A percentile compares a stretch with the other conserved stretches of the same genome.
Evolutionary conservation across 371 early-diverging fungal genomes (phyloP).

Genomic region (Vairimorpha ceranae): DNA sequence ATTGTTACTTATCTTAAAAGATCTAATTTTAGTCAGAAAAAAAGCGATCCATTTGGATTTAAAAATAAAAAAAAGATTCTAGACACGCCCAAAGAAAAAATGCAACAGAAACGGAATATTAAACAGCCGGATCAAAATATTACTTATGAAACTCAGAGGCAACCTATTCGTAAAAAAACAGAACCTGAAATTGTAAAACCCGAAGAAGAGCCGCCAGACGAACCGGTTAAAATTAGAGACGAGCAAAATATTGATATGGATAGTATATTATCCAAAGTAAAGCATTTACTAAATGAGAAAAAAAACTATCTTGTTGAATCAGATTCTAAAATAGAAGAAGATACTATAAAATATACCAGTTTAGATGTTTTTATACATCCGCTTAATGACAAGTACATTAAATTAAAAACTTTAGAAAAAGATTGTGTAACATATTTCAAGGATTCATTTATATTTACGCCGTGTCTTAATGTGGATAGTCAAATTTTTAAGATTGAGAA

Average conservation of each 20-base stretch:
- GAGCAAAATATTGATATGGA: not conserved
- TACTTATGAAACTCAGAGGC: not conserved
- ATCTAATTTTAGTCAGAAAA: not conserved
- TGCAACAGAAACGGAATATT: not conserved
- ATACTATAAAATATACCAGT: slow-evolving; percentile 10
- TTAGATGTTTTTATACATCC: slow-evolving; percentile 6
- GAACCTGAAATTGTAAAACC: not conserved
- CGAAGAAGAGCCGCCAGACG: not conserved
- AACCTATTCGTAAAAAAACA: not conserved
- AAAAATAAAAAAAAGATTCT: not conserved
- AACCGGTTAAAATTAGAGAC: not conserved
- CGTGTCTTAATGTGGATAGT: slow-evolving; percentile 23
- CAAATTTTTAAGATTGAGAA: slow-evolving; percentile 44
- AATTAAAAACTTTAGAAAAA: slow-evolving; percentile 22
- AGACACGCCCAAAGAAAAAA: not conserved
- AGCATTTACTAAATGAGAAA: slow-evolving; percentile 1
- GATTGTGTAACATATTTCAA: slow-evolving; percentile 50
- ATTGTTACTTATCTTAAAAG: not conserved
- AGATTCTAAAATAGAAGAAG: slow-evolving; percentile 42
- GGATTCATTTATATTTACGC: slow-evolving; percentile 42
- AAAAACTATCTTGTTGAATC: slow-evolving; percentile 25
- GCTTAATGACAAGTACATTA: slow-evolving; percentile 16
- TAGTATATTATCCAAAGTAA: not conserved
- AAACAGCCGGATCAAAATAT: not conserved
- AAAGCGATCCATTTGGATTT: slow-evolving; percentile 32